Base-by-base conservation (phyloP, 2,329 filamentous ascomycete species). In the Aureobasidium sp. region DNA sequence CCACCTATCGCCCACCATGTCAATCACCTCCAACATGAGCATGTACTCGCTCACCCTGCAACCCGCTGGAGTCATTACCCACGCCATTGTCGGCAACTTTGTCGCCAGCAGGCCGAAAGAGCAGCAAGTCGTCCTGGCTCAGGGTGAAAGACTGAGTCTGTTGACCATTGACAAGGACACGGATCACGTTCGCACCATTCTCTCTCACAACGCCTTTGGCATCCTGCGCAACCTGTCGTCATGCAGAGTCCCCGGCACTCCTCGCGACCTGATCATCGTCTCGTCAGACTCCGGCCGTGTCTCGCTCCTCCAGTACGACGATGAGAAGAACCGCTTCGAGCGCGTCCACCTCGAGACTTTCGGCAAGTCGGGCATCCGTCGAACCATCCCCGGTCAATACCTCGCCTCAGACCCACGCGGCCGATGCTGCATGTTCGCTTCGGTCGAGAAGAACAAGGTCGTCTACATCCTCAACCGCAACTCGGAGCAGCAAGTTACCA, bases 381-480 rank as follows among this genome's bases (percentile, higher is more conserved):
- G 94, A 70, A 93, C 97, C 41, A 85, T 99, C 48, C 94, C 95
- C 2, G 94, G 95, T 64, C 91, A 99, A 75, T 99, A 97, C 71
- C 84, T 99, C 31, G 94, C 93, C 7, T 90, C 91, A 58, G 94
- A 99, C 71, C 94, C 94, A 31, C 96, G 96, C 76, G 94, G 94
- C 62, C 86, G 94, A 78, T 95, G 95, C 61, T 96, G 93, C 72
- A 82, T 99, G 72, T 90, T 97, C 65, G 91, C 94, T 11, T 93
- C 92, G 5, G 83, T 93, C 61, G 95, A 99, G 78, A 99, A 99
- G 83, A 99, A 97, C 79, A 99, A 99, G 79, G 88, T 99, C 62
- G 94, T 99, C 68, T 99, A 99, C 77, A 93, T 99, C 70, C 82
- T 99, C 68, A 97, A 97, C 76, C 88, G 95, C 67, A 96, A 96